Base-by-base conservation (phyloP, 163 green algal species). In the Prototheca cutis region DNA sequence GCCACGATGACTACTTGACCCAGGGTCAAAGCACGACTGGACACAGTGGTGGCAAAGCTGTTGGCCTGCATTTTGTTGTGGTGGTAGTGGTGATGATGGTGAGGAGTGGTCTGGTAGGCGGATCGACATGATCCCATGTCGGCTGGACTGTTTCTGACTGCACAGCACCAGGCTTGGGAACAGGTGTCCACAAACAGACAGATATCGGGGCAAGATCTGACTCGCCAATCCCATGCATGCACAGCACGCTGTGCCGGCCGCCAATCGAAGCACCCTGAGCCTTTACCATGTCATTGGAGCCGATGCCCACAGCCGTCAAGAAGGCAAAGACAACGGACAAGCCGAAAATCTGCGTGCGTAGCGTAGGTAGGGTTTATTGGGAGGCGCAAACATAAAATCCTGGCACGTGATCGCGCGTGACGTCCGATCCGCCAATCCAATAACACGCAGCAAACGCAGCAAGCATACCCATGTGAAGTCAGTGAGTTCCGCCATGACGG, bases 1-100 rank as follows among this genome's bases (percentile, higher is more conserved):
- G 73, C 81, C 18, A 89, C 57, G 2, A 83, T 6, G 0, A 86
- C 24, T 10, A 74, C 77, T 31, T 76, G 56, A 36, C 42, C 49
- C 21, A 83, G 40, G n/a, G 68, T 83, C 13, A 86, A 27, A 0
- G 77, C 70, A 32, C 54, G 54, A 47, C 45, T 51, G 24, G 30
- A 28, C 19, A 64, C 58, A 15, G 45, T 55, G 6, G 57, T 63
- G 30, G 40, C 57, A 28, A 63, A 63, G 6, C 40, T 45, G 34
- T 60, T 60, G 23, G 54, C 40, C 58, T 65, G 58, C 32, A 45
- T n/a, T n/a, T n/a, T n/a, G n/a, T n/a, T n/a, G n/a, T n/a, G n/a
- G n/a, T n/a, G n/a, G n/a, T n/a, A n/a, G n/a, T n/a, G n/a, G n/a
- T n/a, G n/a, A n/a, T 17, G 25, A 7, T 19, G 17, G 42, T 19